Base-by-base conservation (phyloP, 768 basidiomycete genomes). In the Termitomyces sp. region DNA sequence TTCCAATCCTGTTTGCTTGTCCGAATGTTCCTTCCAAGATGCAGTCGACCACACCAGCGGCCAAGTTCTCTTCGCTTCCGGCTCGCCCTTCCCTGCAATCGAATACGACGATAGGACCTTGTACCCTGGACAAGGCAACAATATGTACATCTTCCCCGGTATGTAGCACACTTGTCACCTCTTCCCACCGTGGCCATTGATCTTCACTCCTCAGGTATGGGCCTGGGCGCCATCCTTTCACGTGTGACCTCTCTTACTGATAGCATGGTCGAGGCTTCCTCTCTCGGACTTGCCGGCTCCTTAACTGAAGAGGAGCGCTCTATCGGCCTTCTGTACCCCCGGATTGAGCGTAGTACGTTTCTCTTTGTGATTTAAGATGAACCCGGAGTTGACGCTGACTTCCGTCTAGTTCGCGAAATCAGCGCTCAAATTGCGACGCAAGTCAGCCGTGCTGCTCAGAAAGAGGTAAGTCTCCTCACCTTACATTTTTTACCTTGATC, bases 71-170 rank as follows among this genome's bases (percentile, higher is more conserved):
- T 97, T 94, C 70, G 94, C 96, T 0, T 88, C 86, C 45, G 95
- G 94, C 3, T 91, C 89, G 37, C 95, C 94, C 3, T 97, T 95
- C 83, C 82, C 84, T 14, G 78, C 82, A 50, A 79, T 87, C 64
- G 67, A 74, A 59, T 88, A 79, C 74, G 73, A 80, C 40, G 86
- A 86, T 36, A 77, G 76, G 57, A 79, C 65, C 38, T 76, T 88
- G 65, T 86, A 88, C 65, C 87, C 95, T 2, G 92, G 92, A 29
- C 96, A 97, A 75, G 94, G 94, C 32, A 97, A 96, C 73, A 98
- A 96, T 74, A 94, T 95, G 92, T 91, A 90, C 72, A 89, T 90
- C 68, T 88, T 88, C 80, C 86, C 86, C 53, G 84, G 86, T 84
- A 46, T 15, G 74, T 68, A 15, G 20, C 15, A 29, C 37, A 36